phyloP scores from a whole-genome alignment of 2,329 filamentous ascomycete genomes.

The Magnaporthiopsis incrustans region DNA sequence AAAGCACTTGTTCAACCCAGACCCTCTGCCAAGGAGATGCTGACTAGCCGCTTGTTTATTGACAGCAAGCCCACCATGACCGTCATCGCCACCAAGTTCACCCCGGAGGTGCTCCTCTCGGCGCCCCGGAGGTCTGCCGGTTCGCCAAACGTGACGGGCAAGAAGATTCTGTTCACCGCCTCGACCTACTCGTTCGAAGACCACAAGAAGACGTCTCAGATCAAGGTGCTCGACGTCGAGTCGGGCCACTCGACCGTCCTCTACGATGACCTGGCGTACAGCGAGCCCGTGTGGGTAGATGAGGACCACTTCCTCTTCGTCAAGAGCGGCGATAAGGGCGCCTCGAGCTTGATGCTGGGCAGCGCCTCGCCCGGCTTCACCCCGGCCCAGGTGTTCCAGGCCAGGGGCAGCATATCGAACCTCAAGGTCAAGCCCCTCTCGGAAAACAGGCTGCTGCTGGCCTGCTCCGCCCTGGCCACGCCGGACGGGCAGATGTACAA shows the following conservation, averaged over 20 bases:
- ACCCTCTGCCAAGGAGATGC: no score
- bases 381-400: constrained; percentile 36
- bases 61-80: constrained; percentile 45
- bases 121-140: constrained; percentile 65
- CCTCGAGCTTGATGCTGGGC: constrained; percentile 37
- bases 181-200: constrained; percentile 74
- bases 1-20: no score
- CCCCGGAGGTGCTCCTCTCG: constrained; percentile 67
- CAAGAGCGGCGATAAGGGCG: constrained; percentile 39
- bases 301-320: constrained; percentile 53
- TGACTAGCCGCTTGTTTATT: no score
- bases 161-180: constrained; percentile 56
- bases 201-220: constrained; percentile 61
- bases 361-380: constrained; percentile 28
- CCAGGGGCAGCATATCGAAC: constrained; percentile 49
- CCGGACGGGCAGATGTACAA: constrained; percentile 64
- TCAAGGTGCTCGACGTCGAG: constrained; percentile 60
- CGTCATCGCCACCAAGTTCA: constrained; percentile 62
- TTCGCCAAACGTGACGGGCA: constrained; percentile 60
- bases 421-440: constrained; percentile 48
- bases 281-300: constrained; percentile 70
- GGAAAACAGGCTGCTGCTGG: constrained; percentile 41
- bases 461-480: constrained; percentile 56
- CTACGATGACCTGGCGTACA: constrained; percentile 54
- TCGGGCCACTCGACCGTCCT: constrained; percentile 58